Conservation (phyloP, 805 yeast species). For the Spathaspora arborariae region DNA sequence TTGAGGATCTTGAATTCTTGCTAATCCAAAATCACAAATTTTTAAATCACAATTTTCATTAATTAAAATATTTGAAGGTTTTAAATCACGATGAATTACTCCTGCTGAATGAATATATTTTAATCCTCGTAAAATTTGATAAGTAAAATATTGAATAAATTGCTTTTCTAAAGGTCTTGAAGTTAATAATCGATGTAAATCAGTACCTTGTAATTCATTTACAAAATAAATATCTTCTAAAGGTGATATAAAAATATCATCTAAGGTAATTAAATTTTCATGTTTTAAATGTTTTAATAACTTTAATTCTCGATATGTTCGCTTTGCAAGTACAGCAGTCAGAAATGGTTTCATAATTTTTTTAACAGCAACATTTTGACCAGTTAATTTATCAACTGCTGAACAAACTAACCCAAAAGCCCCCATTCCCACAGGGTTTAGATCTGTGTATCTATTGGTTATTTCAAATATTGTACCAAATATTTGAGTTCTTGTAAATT, state of each 20-base stretch:
- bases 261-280: slow-evolving; percentile 88
- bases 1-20: slow-evolving; percentile 96
- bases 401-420: slow-evolving; percentile 98
- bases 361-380: slow-evolving; percentile 93
- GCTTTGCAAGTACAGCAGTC: slow-evolving; percentile 90
- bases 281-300: slow-evolving; percentile 89
- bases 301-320: slow-evolving; percentile 95
- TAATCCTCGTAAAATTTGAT: slow-evolving; percentile 87
- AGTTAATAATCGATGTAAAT: slow-evolving; percentile 83
- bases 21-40: slow-evolving; percentile 92
- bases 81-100: slow-evolving; percentile 84
- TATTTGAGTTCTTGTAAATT: slow-evolving; percentile 74
- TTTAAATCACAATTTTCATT: slow-evolving; percentile 89
- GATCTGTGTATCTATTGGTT: slow-evolving; percentile 82
- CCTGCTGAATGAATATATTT: slow-evolving; percentile 92
- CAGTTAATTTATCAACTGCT: slow-evolving; percentile 86
- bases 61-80: slow-evolving; percentile 79
- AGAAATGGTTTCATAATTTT: slow-evolving; percentile 97
- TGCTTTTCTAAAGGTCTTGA: slow-evolving; percentile 94
- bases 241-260: slow-evolving; percentile 92
- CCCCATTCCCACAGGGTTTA: slow-evolving; percentile 99
- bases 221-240: slow-evolving; percentile 94
- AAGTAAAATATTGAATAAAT: slow-evolving; percentile 92
- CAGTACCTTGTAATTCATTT: slow-evolving; percentile 96
- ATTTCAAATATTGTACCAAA: slow-evolving; percentile 95